Base-by-base conservation (phyloP, 306 rosid genomes). In the Vicia faba region DNA sequence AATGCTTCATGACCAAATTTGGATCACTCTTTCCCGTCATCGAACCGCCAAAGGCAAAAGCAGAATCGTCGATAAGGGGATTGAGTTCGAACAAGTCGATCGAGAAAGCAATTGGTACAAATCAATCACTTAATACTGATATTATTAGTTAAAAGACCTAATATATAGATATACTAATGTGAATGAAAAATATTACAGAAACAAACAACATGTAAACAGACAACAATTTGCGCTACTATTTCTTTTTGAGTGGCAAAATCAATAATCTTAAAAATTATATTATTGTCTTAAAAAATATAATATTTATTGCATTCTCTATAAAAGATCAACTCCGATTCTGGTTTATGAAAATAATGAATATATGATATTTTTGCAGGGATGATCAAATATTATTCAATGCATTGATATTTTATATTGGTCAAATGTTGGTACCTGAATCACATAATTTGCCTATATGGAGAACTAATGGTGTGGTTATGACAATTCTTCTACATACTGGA, bases 51-150 rank as follows among this genome's bases (percentile, higher is more conserved):
- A 79, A 61, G 95, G 95, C 23, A 71, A 44, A 10, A 72, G 6
- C 53, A 61, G 78, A 56, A 85, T 87, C 5, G 60, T 87, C 7
- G 90, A 85, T 15, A 85, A 81, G 39, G 71, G 69, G 26, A 80
- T 87, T 0, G 95, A 87, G 15, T 87, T 87, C 6, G 88, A 87
- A 2, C 95, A 87, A 77, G 85, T 87, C 14, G 95, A 87, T 65
- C 64, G 95, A 53, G 95, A 87, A 81, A 81, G 78, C 67, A 85
- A 73, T 38, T 87, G 92, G 92, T 83, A 11, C 43, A 20, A 18
- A 2, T 15, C 2, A 33, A 25, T 25, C 28, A 25, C 28, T 2
- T 20, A 20, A 20, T 2, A 20, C 23, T 20, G n/a, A 31, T 31
- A 31, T 5, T 31, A 6, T 31, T 5, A 5, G 1, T 31, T 31